Conservation (phyloP, 768 basidiomycete species). For the Boletus rubroflammeus region DNA sequence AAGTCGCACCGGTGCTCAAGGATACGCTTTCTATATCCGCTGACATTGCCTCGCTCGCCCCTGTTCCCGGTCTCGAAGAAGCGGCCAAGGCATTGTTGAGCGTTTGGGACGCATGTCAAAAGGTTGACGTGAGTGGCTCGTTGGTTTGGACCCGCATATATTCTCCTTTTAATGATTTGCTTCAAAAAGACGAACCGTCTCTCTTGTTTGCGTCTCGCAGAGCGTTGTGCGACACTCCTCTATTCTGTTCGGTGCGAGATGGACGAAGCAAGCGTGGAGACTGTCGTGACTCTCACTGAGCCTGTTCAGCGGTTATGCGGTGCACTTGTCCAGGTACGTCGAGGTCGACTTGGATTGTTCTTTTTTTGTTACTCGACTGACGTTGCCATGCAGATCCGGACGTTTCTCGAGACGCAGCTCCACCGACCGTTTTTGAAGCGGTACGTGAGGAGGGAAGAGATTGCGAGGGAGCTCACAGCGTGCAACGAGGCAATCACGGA, state of each 20-base stretch:
- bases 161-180: neutral
- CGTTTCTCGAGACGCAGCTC: slow-evolving; percentile 57
- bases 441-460: slow-evolving; percentile 73
- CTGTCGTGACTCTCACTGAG: slow-evolving; percentile 45
- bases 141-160: neutral
- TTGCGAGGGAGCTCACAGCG: slow-evolving; percentile 45
- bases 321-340: slow-evolving; percentile 44
- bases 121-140: slow-evolving; percentile 51
- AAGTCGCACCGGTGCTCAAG: slow-evolving; percentile 32
- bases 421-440: slow-evolving; percentile 72
- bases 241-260: slow-evolving; percentile 63
- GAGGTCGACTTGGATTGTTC: too few relatives aligned
- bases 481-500: slow-evolving; percentile 55
- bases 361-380: neutral
- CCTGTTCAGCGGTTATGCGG: slow-evolving; percentile 39
- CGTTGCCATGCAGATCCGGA: slow-evolving; percentile 37
- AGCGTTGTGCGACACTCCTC: slow-evolving; percentile 68
- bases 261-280: slow-evolving; percentile 49
- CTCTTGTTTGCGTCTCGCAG: slow-evolving; percentile 65
- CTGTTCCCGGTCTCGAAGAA: slow-evolving; percentile 51
- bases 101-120: slow-evolving; percentile 64
- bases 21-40: slow-evolving; percentile 36
- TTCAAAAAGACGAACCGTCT: slow-evolving; percentile 57
- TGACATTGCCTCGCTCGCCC: slow-evolving; percentile 44
- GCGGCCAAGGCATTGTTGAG: slow-evolving; percentile 50